Base-by-base conservation (phyloP, 345 rosid genomes). In the Sonneratia caseolaris region DNA sequence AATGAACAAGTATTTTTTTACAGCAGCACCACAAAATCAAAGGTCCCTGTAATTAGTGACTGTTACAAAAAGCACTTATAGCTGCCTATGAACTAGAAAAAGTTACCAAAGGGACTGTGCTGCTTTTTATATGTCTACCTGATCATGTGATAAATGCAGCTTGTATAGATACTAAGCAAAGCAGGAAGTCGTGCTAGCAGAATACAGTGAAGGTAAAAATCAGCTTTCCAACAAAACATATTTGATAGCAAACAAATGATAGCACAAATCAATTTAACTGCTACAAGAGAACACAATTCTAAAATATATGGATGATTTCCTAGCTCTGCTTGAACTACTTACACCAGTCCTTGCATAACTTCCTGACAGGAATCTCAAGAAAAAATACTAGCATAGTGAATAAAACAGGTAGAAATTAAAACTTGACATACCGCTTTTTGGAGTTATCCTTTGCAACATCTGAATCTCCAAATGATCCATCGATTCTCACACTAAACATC, bases 401-500 rank as follows among this genome's bases (percentile, higher is more conserved):
- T 62, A 16, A 68, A 24, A 12, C 12, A 32, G n/a, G 32, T 4
- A 72, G 18, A 38, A 14, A 72, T 16, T 70, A 76, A 35, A 76
- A 64, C 21, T 10, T 65, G 61, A 77, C 57, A 42, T 76, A 82
- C 69, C 79, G 62, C 76, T 83, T 83, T 72, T 77, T 78, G 69
- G 82, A 27, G 71, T 73, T 71, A 3, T 81, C 84, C 81, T 81
- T 84, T 35, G 64, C 68, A 57, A 64, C 43, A 57, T 84, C 81
- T 64, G 78, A 78, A 64, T 84, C 82, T 42, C 85, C 85, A 27
- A 76, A 71, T 5, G 83, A 78, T 40, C 79, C 82, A 76, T 84
- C 85, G 19, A 79, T 65, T 64, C 76, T 81, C 68, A 70, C 89
- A 85, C 88, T 91, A 78, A 66, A 89, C 96, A 37, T 38, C 84